These are phyloP conservation scores for Gloeophyllum trabeum DNA, from an alignment of 768 basidiomycete species.

Conservation along the genomic window DNA sequence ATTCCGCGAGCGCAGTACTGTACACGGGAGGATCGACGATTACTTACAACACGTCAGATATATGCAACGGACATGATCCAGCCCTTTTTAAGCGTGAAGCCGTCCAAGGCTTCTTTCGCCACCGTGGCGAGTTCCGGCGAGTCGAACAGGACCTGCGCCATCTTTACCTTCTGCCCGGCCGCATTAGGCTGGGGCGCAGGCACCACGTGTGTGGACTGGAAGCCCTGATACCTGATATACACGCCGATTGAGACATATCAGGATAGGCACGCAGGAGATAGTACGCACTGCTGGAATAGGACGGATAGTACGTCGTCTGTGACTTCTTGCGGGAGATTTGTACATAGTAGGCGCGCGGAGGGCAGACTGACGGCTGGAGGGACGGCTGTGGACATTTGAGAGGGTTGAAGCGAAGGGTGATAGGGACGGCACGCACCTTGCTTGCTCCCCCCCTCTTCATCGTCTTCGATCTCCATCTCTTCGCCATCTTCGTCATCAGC, in stretches of 20 bases:
- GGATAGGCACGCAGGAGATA: constrained; percentile 1
- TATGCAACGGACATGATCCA: constrained; percentile 77
- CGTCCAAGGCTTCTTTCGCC: constrained; percentile 76
- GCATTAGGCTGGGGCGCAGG: constrained; percentile 59
- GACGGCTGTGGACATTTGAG: constrained; percentile 23
- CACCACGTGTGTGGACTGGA: constrained; percentile 57
- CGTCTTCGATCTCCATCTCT: constrained; percentile 94
- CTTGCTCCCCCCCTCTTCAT: constrained; percentile 44
- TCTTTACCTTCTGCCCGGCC: constrained; percentile 58
- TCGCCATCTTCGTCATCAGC: constrained; percentile 62
- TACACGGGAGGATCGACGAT: no score
- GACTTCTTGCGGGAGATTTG: constrained; percentile 86
- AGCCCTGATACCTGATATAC: constrained; percentile 66
- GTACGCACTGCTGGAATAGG: constrained; percentile 85
- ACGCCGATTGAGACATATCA: not conserved
- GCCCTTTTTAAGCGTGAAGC: constrained; percentile 78
- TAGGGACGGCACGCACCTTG: no score
- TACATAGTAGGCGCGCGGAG: constrained; percentile 57
- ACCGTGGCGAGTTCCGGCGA: constrained; percentile 59
- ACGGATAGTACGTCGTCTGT: constrained; percentile 79
- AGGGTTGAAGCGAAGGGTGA: no score
- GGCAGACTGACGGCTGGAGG: constrained; percentile 42
- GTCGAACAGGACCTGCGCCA: constrained; percentile 76
- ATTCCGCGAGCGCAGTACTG: no score
- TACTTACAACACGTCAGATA: no score